Evolutionary conservation across 2,329 filamentous ascomycete genomes (phyloP), one percentile per base, ranked within the genome.

Genomic region (Talaromyces rugulosus): DNA sequence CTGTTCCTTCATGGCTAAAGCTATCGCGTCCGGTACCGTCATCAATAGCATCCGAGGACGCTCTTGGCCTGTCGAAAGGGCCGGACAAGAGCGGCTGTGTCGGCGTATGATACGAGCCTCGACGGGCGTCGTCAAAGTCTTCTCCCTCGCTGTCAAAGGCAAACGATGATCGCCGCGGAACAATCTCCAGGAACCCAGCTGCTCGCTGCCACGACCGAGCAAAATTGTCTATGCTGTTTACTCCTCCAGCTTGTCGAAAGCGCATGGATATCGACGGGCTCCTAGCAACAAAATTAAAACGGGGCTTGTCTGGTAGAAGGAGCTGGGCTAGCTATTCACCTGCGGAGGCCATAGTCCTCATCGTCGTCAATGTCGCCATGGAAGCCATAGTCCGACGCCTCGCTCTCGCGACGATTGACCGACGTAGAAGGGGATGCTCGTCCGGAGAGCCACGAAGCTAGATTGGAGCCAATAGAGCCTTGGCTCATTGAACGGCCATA

Each of bases 141-240:
- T 85, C 81, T 31, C 77, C 76, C 2, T 83, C 82, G 36, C 50
- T 55, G 30, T 62, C 61, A 65, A 87, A 84, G 59, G 91, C 81
- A 72, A 96, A 92, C 36, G 90, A 89, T 14, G 88, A 87, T 16
- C 88, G 86, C 60, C 90, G 88, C 5, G 92, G 91, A 36, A 95
- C 88, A 67, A 96, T 91, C 74, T 97, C 93, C 66, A 87, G 85
- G 75, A 98, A 98, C 62, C 85, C 89, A 30, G 92, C 92, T 42
- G 94, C 94, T 73, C 94, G 88, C 76, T 94, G 91, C 90, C 92
- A 96, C 69, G 91, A 96, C 64, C 90, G 86, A 52, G 93, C 91
- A 73, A 98, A 98, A 70, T 93, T 96, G 71, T 95, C 89, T 69
- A 98, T 90, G 75, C 91, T 96, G 80, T 98, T 98, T 64, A 93